Evolutionary conservation across 78 protist genomes (phyloP).

Genomic region (Anaeramoeba ignava): DNA sequence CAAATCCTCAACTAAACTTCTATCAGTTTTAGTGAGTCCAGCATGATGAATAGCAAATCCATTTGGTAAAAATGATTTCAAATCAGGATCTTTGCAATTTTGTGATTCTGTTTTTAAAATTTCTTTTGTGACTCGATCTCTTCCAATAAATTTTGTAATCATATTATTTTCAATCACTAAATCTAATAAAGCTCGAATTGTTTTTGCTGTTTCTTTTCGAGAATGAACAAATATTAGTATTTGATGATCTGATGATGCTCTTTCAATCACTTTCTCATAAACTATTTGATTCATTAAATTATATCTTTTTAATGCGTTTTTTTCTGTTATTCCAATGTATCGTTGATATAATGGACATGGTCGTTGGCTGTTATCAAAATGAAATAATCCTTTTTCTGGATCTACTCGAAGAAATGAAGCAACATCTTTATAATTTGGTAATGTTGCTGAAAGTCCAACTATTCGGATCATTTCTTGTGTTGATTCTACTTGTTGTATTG

Average conservation of each 20-base stretch:
- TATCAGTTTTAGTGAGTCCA: constrained; percentile 69
- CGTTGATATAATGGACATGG: constrained; percentile 91
- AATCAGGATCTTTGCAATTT: not conserved
- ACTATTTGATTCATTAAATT: constrained; percentile 79
- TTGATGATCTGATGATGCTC: constrained; percentile 46
- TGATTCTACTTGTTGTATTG: constrained; percentile 47
- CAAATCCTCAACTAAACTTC: constrained; percentile 41
- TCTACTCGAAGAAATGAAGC: constrained; percentile 84
- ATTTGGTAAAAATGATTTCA: constrained; percentile 54
- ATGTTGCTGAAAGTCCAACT: constrained; percentile 95
- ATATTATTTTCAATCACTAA: constrained; percentile 40
- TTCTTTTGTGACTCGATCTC: constrained; percentile 36
- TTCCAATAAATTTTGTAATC: constrained; percentile 31
- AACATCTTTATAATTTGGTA: constrained; percentile 97
- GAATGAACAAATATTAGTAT: constrained; percentile 94
- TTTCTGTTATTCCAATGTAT: constrained; percentile 83
- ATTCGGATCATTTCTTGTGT: constrained; percentile 67
- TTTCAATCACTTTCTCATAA: constrained; percentile 63
- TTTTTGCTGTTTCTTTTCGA: constrained; percentile 88
- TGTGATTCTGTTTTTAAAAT: constrained; percentile 48
- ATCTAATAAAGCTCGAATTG: constrained; percentile 51
- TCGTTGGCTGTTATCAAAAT: constrained; percentile 76
- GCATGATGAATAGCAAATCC: constrained; percentile 97
- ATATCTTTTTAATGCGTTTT: constrained; percentile 60
- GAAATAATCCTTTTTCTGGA: constrained; percentile 53